phyloP scores from a whole-genome alignment of 805 yeast genomes.

The Yarrowia keelungensis region DNA sequence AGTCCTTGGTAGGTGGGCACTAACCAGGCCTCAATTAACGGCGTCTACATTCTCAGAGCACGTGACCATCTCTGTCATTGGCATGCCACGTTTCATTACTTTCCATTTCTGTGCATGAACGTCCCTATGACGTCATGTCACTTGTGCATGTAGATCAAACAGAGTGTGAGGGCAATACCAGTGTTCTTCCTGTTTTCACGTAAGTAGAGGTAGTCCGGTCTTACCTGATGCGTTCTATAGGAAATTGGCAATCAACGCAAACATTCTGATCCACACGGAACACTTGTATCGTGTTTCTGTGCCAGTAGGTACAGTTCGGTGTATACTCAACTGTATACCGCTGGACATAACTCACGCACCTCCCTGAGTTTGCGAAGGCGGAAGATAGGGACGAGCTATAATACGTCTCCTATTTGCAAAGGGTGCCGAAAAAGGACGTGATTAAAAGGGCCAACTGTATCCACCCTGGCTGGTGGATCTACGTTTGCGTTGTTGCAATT shows the following conservation, averaged over 20 bases:
- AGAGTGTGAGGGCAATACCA: not conserved
- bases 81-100: conserved; percentile 3
- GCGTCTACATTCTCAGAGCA: not conserved
- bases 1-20: no score
- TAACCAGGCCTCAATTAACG: no score
- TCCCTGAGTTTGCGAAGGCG: no score
- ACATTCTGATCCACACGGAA: no score
- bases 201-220: no score
- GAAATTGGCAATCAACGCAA: no score
- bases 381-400: not conserved
- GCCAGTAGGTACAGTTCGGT: no score
- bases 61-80: not conserved
- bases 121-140: conserved; percentile 1
- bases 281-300: not conserved
- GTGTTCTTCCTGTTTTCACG: no score
- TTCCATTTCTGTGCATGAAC: conserved; percentile 12
- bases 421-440: not conserved
- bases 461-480: conserved; percentile 2
- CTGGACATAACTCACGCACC: not conserved
- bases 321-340: no score
- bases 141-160: conserved; percentile 4
- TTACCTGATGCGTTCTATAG: no score
- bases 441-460: not conserved
- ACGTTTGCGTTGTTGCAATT: not conserved
- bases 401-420: not conserved